A percentile compares a stretch with the other conserved stretches of the same genome.
Conservation (phyloP, 306 rosid genomes). For the Lithocarpus polystachyus region DNA sequence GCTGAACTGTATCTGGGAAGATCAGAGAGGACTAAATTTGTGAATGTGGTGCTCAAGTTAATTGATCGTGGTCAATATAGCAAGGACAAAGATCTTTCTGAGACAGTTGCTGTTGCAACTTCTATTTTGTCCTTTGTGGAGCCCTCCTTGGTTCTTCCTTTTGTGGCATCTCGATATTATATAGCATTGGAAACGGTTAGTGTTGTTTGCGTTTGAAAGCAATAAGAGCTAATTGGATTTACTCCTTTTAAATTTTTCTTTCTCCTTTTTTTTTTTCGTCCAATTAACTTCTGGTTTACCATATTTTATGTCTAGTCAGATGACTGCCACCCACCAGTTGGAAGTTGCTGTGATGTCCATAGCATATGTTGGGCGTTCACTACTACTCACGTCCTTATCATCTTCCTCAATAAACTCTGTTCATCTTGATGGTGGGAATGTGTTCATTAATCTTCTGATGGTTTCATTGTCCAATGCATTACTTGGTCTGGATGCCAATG, state of each 20-base stretch:
- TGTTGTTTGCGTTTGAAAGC: conserved; percentile 29
- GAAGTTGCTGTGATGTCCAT: conserved; percentile 95
- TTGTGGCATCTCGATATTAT: conserved; percentile 92
- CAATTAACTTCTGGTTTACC: conserved; percentile 39
- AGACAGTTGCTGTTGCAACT: conserved; percentile 91
- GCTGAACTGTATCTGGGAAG: conserved; percentile 60
- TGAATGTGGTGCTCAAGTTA: conserved; percentile 73
- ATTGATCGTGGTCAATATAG: conserved; percentile 99
- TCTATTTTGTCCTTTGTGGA: conserved; percentile 90
- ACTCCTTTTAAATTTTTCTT: conserved; percentile 5
- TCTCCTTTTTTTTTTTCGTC: conserved; percentile 13
- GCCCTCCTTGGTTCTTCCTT: conserved; percentile 86
- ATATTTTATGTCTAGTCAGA: conserved; percentile 63
- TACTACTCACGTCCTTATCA: conserved; percentile 70
- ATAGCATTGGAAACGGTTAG: conserved; percentile 99
- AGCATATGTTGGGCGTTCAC: conserved; percentile 93
- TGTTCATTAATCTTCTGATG: conserved; percentile 72
- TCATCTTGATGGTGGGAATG: conserved; percentile 58
- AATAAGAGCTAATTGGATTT: not conserved
- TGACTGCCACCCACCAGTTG: conserved; percentile 99
- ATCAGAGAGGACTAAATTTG: conserved; percentile 81
- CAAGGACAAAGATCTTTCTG: conserved; percentile 94
- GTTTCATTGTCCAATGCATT: conserved; percentile 92
- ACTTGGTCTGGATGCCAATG: conserved; percentile 99
- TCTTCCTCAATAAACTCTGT: conserved; percentile 38